phyloP scores from a whole-genome alignment of 1,284 basidiomycete species.

The Retiboletus flavoniger region DNA sequence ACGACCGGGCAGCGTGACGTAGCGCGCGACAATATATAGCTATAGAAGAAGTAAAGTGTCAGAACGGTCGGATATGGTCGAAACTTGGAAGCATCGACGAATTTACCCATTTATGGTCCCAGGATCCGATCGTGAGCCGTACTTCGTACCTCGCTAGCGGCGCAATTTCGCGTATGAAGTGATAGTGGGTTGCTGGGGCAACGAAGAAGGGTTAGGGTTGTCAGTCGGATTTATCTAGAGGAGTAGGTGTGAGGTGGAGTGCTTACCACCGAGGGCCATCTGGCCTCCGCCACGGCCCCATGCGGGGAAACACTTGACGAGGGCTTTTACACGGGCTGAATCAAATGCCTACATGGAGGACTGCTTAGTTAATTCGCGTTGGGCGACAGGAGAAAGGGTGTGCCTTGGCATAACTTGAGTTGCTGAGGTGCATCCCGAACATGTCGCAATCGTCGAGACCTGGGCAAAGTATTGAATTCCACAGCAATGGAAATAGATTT shows the following conservation, averaged over 20 bases:
- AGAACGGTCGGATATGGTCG: background rate
- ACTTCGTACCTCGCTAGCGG: constrained; percentile 71
- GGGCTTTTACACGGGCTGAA: constrained; percentile 41
- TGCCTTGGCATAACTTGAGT: constrained; percentile 75
- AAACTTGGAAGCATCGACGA: background rate
- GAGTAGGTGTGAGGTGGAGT: background rate
- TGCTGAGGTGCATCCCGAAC: constrained; percentile 69
- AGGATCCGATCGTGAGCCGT: constrained; percentile 61
- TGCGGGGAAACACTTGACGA: constrained; percentile 56
- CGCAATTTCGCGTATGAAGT: constrained; percentile 79
- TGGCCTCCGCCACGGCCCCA: constrained; percentile 65
- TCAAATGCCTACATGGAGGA: constrained; percentile 40
- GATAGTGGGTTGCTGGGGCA: constrained; percentile 63
- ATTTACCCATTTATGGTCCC: constrained; percentile 85
- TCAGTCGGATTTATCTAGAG: constrained; percentile 1
- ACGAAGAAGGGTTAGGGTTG: background rate
- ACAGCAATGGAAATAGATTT: background rate
- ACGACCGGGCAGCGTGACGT: constrained; percentile 24
- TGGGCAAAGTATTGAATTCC: constrained; percentile 21
- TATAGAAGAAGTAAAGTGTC: constrained; percentile 1
- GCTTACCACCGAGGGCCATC: constrained; percentile 66
- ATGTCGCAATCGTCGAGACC: constrained; percentile 66
- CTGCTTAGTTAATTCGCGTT: background rate
- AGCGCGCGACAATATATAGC: constrained; percentile 35
- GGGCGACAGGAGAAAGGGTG: background rate